Evolutionary conservation across 441 rosid genomes (phyloP).

Genomic region (Corymbia citriodora): DNA sequence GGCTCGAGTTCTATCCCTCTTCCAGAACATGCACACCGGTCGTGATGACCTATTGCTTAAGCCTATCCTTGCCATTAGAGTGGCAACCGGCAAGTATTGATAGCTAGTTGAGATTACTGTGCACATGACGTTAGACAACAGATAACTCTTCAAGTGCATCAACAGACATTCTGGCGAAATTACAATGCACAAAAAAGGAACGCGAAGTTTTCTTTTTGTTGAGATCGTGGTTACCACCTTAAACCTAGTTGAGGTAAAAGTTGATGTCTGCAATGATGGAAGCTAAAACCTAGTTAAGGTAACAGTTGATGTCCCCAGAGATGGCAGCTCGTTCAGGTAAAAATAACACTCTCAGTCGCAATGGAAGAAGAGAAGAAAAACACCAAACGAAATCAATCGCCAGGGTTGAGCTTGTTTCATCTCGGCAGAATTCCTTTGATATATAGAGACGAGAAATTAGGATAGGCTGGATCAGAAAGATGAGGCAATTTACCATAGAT

Average conservation of each 20-base stretch:
- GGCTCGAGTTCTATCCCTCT: background rate
- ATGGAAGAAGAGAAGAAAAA: background rate
- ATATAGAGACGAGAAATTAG: background rate
- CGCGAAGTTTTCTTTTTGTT: background rate
- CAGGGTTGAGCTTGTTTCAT: background rate
- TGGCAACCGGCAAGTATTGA: background rate
- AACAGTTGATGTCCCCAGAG: background rate
- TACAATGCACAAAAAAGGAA: background rate
- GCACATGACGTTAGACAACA: background rate
- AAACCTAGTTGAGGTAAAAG: background rate
- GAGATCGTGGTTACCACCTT: background rate
- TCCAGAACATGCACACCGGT: background rate
- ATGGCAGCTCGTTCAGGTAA: background rate
- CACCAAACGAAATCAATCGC: background rate
- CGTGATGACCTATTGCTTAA: background rate
- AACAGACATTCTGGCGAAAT: background rate
- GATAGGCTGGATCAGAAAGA: background rate
- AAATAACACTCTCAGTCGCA: background rate
- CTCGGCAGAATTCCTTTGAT: background rate
- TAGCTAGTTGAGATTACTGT: background rate
- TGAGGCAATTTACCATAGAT: background rate
- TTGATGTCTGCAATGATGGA: background rate
- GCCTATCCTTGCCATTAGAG: background rate
- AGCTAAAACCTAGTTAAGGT: too few relatives aligned
- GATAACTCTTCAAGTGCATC: background rate